phyloP scores from a whole-genome alignment of 257 asterid genomes.

The Fraxinus excelsior region DNA sequence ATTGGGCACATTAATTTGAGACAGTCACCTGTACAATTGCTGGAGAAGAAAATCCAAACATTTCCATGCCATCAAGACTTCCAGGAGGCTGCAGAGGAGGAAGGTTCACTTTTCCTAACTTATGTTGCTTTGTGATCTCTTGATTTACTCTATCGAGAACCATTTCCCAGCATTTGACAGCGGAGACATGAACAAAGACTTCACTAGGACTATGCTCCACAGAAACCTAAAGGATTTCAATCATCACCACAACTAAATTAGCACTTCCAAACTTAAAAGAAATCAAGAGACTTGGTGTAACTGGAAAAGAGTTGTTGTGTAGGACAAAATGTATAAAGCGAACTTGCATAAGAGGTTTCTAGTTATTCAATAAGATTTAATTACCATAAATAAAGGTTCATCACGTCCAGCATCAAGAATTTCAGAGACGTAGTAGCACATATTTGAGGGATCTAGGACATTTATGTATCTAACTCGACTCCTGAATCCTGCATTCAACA shows the following conservation, averaged over 20 bases:
- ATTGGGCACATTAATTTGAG: not conserved
- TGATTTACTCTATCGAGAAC: slow-evolving; percentile 90
- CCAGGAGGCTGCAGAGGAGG: slow-evolving; percentile 99
- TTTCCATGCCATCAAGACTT: slow-evolving; percentile 92
- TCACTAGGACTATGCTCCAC: slow-evolving; percentile 75
- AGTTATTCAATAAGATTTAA: slow-evolving; percentile 7
- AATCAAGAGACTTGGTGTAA: not conserved
- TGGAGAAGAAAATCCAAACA: slow-evolving; percentile 96
- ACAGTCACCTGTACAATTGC: slow-evolving; percentile 78
- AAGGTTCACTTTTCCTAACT: slow-evolving; percentile 68
- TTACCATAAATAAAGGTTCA: slow-evolving; percentile 88
- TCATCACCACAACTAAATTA: not conserved
- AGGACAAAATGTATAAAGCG: not conserved
- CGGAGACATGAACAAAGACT: slow-evolving; percentile 73
- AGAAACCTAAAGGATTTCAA: slow-evolving; percentile 52
- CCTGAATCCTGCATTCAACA: slow-evolving; percentile 73
- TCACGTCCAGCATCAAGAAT: slow-evolving; percentile 77
- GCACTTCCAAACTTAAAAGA: not conserved
- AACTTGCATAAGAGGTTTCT: not conserved
- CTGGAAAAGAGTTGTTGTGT: not conserved
- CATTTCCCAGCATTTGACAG: slow-evolving; percentile 93
- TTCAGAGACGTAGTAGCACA: slow-evolving; percentile 80
- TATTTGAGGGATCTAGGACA: slow-evolving; percentile 69
- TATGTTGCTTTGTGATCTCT: slow-evolving; percentile 82
- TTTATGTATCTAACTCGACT: slow-evolving; percentile 86